These are phyloP conservation scores for Aspergillus phoenicis DNA, from an alignment of 2,329 filamentous ascomycete genomes.

Conservation along the genomic window DNA sequence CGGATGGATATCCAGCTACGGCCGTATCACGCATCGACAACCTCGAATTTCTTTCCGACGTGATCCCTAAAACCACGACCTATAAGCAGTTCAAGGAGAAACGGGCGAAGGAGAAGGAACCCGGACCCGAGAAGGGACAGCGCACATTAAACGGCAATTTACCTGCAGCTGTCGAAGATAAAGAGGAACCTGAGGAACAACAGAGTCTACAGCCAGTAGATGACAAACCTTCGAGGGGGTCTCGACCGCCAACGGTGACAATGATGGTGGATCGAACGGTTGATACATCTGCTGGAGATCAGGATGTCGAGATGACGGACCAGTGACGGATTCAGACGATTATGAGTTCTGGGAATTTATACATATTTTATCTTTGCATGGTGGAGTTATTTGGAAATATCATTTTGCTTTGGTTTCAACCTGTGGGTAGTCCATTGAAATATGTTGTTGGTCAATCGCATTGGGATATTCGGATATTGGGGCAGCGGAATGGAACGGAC, in stretches of 20 bases:
- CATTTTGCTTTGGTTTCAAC: constrained; percentile 2
- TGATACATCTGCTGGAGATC: constrained; percentile 43
- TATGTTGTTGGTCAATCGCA: not conserved
- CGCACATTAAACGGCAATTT: constrained; percentile 38
- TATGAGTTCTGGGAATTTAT: not conserved
- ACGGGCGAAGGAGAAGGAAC: constrained; percentile 43
- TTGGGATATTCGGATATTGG: constrained; percentile 4
- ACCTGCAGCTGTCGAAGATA: constrained; percentile 22
- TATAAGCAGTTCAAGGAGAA: constrained; percentile 77
- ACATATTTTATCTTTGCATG: not conserved
- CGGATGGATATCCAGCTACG: constrained; percentile 58
- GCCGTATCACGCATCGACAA: constrained; percentile 88
- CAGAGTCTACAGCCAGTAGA: constrained; percentile 18
- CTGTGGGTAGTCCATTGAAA: not conserved
- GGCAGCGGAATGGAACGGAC: constrained; percentile 15
- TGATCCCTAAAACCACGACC: constrained; percentile 82
- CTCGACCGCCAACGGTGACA: constrained; percentile 48
- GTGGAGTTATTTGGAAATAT: constrained; percentile 11
- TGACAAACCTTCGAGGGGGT: constrained; percentile 27
- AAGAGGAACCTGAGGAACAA: constrained; percentile 27
- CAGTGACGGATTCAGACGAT: constrained; percentile 9
- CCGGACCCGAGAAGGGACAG: constrained; percentile 42
- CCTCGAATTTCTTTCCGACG: constrained; percentile 89
- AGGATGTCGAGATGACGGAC: constrained; percentile 62
- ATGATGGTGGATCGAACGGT: constrained; percentile 58